phyloP scores from a whole-genome alignment of 805 yeast genomes.

The Jamesozyma rosinii region DNA sequence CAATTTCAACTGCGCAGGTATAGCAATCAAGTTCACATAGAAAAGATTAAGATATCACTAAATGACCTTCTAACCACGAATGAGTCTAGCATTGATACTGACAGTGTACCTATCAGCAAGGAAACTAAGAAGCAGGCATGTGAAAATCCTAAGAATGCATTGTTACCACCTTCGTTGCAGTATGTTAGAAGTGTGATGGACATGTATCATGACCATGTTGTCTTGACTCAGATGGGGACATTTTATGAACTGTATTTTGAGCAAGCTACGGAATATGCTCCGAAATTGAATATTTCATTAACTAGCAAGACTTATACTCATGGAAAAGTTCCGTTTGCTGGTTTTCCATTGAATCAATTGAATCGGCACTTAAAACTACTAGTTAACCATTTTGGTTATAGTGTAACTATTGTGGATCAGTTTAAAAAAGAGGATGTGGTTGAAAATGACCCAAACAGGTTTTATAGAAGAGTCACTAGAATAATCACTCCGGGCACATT shows the following conservation, averaged over 20 bases:
- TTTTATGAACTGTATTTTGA: constrained; percentile 84
- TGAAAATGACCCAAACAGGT: constrained; percentile 32
- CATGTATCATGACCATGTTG: constrained; percentile 43
- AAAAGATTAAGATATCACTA: not conserved
- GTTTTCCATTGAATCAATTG: constrained; percentile 70
- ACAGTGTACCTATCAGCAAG: not conserved
- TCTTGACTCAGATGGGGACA: constrained; percentile 75
- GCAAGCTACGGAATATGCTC: constrained; percentile 70
- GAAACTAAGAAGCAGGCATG: not conserved
- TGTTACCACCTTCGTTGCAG: constrained; percentile 31
- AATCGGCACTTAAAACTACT: constrained; percentile 65
- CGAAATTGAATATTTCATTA: constrained; percentile 60
- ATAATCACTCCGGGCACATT: constrained; percentile 89
- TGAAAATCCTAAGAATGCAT: not conserved
- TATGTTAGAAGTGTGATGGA: constrained; percentile 36
- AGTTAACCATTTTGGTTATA: constrained; percentile 58
- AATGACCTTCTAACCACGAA: not conserved
- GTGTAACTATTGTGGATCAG: constrained; percentile 82
- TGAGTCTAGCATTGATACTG: not conserved
- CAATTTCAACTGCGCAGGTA: too few species aligned
- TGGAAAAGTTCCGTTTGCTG: constrained; percentile 67
- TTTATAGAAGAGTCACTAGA: constrained; percentile 64
- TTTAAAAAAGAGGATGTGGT: constrained; percentile 24
- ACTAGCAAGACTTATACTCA: constrained; percentile 44
- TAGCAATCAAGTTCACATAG: not conserved